phyloP scores from a whole-genome alignment of 2,329 filamentous ascomycete species.

The Aurifilum marmelostoma region DNA sequence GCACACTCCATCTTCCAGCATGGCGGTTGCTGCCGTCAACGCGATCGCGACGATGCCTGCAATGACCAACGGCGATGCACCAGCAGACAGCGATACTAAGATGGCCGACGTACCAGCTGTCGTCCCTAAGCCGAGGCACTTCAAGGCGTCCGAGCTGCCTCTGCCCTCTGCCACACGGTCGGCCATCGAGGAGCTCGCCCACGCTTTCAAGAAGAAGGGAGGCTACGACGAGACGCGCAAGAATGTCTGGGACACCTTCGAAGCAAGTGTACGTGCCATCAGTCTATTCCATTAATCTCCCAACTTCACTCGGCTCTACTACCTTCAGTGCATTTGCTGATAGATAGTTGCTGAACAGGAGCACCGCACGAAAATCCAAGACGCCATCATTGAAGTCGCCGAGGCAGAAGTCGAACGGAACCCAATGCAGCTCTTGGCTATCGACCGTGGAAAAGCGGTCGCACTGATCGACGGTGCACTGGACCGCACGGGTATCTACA shows the following conservation, averaged over 20 bases:
- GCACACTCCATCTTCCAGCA: conserved; percentile 16
- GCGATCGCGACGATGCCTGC: conserved; percentile 13
- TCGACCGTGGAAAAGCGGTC: conserved; percentile 74
- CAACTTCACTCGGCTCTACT: no score
- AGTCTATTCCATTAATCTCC: background rate
- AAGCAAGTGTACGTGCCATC: conserved; percentile 60
- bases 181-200: conserved; percentile 75
- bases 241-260: conserved; percentile 75
- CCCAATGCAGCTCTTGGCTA: conserved; percentile 69
- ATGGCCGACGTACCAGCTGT: conserved; percentile 62
- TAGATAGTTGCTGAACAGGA: conserved; percentile 50
- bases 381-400: conserved; percentile 70
- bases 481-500: conserved; percentile 76
- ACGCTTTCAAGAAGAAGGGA: conserved; percentile 84
- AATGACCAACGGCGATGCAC: conserved; percentile 15
- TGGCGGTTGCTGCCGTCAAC: conserved; percentile 22
- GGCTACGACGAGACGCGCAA: conserved; percentile 80
- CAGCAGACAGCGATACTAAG: conserved; percentile 31
- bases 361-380: conserved; percentile 68
- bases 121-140: conserved; percentile 46
- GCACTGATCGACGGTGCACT: conserved; percentile 78
- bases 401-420: conserved; percentile 77
- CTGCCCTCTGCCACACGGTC: conserved; percentile 72
- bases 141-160: conserved; percentile 76
- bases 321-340: background rate